phyloP scores from a whole-genome alignment of 495 filamentous ascomycete genomes.

The Annulohypoxylon stygium region DNA sequence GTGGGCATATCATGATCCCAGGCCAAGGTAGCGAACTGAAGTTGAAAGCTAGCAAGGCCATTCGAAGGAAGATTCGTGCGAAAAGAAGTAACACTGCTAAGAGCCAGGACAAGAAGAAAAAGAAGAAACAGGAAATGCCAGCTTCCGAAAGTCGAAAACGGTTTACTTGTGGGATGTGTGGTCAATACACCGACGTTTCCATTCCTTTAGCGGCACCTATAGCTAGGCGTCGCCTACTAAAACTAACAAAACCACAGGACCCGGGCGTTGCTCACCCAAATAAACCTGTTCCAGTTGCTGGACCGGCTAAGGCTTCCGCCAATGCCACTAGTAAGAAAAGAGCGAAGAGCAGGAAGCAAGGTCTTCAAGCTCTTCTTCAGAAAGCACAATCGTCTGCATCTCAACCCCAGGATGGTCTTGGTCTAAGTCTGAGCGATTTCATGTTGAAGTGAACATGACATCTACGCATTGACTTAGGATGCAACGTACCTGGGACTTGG shows the following conservation, averaged over 20 bases:
- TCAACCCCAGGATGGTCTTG: constrained; percentile 55
- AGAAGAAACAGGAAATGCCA: background rate
- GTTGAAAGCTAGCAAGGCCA: constrained; percentile 49
- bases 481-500: constrained; percentile 1
- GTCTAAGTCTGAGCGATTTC: constrained; percentile 65
- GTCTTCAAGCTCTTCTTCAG: constrained; percentile 65
- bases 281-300: constrained; percentile 1
- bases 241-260: constrained; percentile 13
- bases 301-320: constrained; percentile 46
- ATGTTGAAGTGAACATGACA: constrained; percentile 59
- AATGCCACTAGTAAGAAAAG: constrained; percentile 67
- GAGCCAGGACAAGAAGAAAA: constrained; percentile 15
- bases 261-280: background rate
- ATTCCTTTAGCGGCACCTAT: constrained; percentile 52
- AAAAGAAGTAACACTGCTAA: constrained; percentile 21
- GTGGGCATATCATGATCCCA: constrained; percentile 65
- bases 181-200: constrained; percentile 55
- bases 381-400: constrained; percentile 54
- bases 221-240: constrained; percentile 45
- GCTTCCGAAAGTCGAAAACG: constrained; percentile 50
- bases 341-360: constrained; percentile 66
- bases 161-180: constrained; percentile 62
- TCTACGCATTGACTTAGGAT: background rate
- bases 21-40: constrained; percentile 58
- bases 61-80: constrained; percentile 22